phyloP scores from a whole-genome alignment of 2,329 filamentous ascomycete genomes.

The Botrytis galanthina region DNA sequence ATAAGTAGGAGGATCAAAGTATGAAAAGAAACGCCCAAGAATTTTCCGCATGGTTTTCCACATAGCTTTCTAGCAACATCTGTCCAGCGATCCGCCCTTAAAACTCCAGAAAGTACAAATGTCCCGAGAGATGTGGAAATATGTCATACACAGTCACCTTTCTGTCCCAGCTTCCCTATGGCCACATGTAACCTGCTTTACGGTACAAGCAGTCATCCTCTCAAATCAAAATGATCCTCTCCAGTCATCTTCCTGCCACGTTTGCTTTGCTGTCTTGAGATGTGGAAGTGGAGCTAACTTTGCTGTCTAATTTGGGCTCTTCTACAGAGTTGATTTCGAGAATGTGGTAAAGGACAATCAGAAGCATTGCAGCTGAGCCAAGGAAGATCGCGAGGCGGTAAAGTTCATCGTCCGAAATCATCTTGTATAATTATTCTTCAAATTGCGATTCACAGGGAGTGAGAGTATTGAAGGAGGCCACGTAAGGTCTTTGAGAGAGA shows the following conservation, averaged over 20 bases:
- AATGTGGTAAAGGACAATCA: slow-evolving; percentile 95
- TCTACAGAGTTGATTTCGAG: slow-evolving; percentile 87
- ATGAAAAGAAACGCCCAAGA: background rate
- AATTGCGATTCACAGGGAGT: background rate
- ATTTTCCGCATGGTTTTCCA: background rate
- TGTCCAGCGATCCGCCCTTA: background rate
- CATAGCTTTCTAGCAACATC: background rate
- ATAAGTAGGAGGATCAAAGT: background rate
- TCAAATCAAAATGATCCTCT: background rate
- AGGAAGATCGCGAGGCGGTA: slow-evolving; percentile 93
- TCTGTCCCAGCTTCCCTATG: background rate
- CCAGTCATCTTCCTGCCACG: slow-evolving; percentile 25
- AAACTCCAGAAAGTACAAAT: slow-evolving; percentile 13
- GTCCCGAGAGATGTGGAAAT: background rate
- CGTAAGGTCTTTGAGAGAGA: slow-evolving; percentile 23
- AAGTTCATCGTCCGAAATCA: slow-evolving; percentile 93
- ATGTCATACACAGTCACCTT: background rate
- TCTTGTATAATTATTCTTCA: slow-evolving; percentile 47
- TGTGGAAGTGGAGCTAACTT: slow-evolving; percentile 23
- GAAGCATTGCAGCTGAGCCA: slow-evolving; percentile 81
- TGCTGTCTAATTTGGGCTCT: slow-evolving; percentile 35
- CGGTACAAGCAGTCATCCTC: background rate
- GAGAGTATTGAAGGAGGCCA: slow-evolving; percentile 21
- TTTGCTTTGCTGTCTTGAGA: slow-evolving; percentile 27
- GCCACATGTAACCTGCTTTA: background rate